phyloP scores from a whole-genome alignment of 345 rosid species.

The Salix purpurea region DNA sequence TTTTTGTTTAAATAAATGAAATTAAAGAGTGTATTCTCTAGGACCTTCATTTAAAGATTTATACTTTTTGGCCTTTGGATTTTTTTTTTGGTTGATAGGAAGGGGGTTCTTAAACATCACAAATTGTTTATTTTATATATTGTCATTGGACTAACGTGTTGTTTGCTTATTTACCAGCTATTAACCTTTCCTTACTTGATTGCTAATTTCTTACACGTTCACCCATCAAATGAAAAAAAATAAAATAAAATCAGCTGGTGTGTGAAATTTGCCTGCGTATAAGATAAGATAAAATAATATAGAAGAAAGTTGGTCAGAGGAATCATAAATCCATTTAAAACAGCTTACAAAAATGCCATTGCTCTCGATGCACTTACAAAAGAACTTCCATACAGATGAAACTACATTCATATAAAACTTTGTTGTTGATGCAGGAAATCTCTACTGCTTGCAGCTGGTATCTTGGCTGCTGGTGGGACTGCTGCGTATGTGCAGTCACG shows the following conservation, averaged over 20 bases:
- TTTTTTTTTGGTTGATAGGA: not conserved
- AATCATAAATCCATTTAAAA: not conserved
- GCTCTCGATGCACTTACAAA: not conserved
- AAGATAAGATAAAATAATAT: not conserved
- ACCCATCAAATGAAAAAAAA: not conserved
- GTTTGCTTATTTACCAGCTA: not conserved
- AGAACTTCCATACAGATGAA: not conserved
- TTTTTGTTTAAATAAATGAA: not conserved
- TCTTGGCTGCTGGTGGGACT: slow-evolving; percentile 82
- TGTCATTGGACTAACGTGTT: not conserved
- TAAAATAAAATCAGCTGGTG: not conserved
- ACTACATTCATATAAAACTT: not conserved
- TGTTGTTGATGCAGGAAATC: slow-evolving; percentile 50
- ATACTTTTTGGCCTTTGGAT: not conserved
- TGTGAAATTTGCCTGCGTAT: not conserved
- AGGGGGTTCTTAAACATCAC: too few relatives aligned
- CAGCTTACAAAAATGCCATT: not conserved
- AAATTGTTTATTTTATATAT: too few relatives aligned
- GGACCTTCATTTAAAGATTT: not conserved
- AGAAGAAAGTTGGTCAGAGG: not conserved
- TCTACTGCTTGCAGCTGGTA: slow-evolving; percentile 72
- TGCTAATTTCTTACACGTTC: not conserved
- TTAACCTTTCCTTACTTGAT: not conserved
- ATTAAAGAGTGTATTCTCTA: not conserved
- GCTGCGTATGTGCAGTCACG: slow-evolving; percentile 71